phyloP scores from a whole-genome alignment of 257 asterid genomes.

The Verbena officinalis region DNA sequence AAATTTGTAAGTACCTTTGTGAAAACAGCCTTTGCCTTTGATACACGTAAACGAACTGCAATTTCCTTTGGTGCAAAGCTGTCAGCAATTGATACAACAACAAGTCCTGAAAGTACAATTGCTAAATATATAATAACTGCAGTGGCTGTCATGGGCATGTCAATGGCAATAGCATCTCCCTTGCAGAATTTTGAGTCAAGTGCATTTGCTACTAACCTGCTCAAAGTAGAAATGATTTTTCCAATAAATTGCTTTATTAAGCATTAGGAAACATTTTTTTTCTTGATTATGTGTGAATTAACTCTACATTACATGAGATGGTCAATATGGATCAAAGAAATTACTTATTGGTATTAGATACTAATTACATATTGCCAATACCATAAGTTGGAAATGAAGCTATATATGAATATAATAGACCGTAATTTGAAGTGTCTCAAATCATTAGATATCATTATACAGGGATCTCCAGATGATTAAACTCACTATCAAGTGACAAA shows the following conservation, averaged over 20 bases:
- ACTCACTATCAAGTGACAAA: background rate
- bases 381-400: background rate
- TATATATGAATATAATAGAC: background rate
- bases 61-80: slow-evolving; percentile 94
- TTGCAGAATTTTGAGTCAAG: slow-evolving; percentile 60
- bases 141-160: slow-evolving; percentile 93
- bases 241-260: too few relatives aligned
- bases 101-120: slow-evolving; percentile 73
- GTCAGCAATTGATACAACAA: slow-evolving; percentile 91
- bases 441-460: background rate
- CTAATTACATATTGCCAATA: background rate
- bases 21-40: slow-evolving; percentile 82
- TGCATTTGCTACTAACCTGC: slow-evolving; percentile 92
- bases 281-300: too few relatives aligned
- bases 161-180: slow-evolving; percentile 91
- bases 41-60: slow-evolving; percentile 73
- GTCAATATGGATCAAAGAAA: too few relatives aligned
- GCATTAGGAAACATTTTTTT: too few relatives aligned
- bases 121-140: slow-evolving; percentile 91
- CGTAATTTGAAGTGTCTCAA: background rate
- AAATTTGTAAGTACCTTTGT: slow-evolving; percentile 63
- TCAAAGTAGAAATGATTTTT: slow-evolving; percentile 19
- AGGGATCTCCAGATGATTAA: background rate
- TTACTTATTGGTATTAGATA: too few relatives aligned
- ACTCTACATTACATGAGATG: too few relatives aligned